Percentiles rank a stretch among this genome's conserved stretches.
These are phyloP conservation scores for Penicillium brevicompactum DNA, from an alignment of 2,329 filamentous ascomycete genomes.

Conservation along the genomic window DNA sequence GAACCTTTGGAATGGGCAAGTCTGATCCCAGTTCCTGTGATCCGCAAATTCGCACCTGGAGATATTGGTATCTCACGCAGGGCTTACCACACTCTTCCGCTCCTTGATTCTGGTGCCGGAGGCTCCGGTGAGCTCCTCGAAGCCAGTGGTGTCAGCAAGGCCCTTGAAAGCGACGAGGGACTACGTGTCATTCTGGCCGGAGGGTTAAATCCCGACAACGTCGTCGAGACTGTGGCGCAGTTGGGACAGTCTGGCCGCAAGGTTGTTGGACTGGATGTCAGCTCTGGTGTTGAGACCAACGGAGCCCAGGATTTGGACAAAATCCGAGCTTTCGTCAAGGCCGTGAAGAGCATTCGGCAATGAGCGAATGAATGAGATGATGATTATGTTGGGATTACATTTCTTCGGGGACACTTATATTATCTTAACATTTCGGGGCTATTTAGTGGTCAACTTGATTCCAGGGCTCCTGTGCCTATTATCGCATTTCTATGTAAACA, in stretches of 20 bases:
- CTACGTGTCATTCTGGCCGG: conserved; percentile 81
- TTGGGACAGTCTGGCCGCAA: conserved; percentile 63
- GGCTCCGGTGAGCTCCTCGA: conserved; percentile 79
- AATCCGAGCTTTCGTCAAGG: conserved; percentile 77
- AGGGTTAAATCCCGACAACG: conserved; percentile 78
- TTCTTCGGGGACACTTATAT: neutral
- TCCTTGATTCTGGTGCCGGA: conserved; percentile 85
- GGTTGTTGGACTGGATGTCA: conserved; percentile 86
- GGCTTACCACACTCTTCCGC: conserved; percentile 79
- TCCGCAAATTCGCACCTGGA: conserved; percentile 78
- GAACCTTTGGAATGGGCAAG: conserved; percentile 91
- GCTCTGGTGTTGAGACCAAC: conserved; percentile 85
- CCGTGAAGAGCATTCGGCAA: conserved; percentile 60
- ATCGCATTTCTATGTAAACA: no score
- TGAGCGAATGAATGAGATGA: conserved; percentile 16
- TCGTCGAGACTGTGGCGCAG: conserved; percentile 64
- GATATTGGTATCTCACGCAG: conserved; percentile 71
- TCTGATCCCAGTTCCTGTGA: conserved; percentile 87
- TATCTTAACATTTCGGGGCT: no score
- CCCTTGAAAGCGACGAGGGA: conserved; percentile 68
- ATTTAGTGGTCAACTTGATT: no score
- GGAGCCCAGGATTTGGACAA: conserved; percentile 79
- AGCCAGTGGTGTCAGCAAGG: conserved; percentile 65
- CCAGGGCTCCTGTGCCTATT: no score
- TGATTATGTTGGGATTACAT: conserved; percentile 8